Percentiles rank a stretch among this genome's conserved stretches.
Evolutionary conservation across 2,329 filamentous ascomycete genomes (phyloP).

Genomic region (Cladosporium sp.): DNA sequence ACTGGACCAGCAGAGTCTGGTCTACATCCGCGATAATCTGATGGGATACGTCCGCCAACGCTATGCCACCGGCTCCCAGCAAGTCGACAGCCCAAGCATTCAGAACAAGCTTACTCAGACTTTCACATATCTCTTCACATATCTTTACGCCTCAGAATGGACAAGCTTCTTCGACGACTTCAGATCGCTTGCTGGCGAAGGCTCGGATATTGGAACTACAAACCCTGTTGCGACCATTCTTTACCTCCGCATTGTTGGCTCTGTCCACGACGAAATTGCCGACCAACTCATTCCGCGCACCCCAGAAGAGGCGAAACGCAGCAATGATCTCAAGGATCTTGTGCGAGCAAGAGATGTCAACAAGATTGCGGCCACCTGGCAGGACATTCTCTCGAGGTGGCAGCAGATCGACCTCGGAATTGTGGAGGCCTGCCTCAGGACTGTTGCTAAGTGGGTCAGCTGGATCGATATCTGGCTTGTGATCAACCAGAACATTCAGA

Average conservation of each 20-base stretch:
- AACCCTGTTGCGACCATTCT: conserved; percentile 78
- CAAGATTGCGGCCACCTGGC: conserved; percentile 88
- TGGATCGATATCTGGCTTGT: conserved; percentile 97
- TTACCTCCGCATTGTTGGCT: conserved; percentile 84
- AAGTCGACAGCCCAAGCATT: conserved; percentile 71
- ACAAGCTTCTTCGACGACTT: conserved; percentile 90
- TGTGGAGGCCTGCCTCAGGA: conserved; percentile 83
- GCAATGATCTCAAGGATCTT: conserved; percentile 87
- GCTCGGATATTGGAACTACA: conserved; percentile 56
- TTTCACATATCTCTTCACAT: conserved; percentile 88
- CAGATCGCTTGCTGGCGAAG: conserved; percentile 70
- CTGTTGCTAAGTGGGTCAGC: conserved; percentile 96
- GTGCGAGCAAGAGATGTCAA: conserved; percentile 83
- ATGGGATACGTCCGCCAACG: conserved; percentile 76
- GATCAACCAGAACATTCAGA: conserved; percentile 86
- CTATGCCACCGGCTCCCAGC: conserved; percentile 61
- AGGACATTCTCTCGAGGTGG: conserved; percentile 82
- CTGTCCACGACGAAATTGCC: conserved; percentile 95
- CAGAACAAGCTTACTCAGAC: conserved; percentile 98
- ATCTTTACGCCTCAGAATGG: conserved; percentile 85
- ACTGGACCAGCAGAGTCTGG: conserved; percentile 71
- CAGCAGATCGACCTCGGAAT: conserved; percentile 66
- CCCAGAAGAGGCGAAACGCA: conserved; percentile 76
- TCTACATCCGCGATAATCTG: conserved; percentile 76
- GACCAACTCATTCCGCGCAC: conserved; percentile 84